A percentile compares a stretch with the other conserved stretches of the same genome.
Conservation (phyloP, 2,329 filamentous ascomycete genomes). For the Bimuria novae-zelandiae region DNA sequence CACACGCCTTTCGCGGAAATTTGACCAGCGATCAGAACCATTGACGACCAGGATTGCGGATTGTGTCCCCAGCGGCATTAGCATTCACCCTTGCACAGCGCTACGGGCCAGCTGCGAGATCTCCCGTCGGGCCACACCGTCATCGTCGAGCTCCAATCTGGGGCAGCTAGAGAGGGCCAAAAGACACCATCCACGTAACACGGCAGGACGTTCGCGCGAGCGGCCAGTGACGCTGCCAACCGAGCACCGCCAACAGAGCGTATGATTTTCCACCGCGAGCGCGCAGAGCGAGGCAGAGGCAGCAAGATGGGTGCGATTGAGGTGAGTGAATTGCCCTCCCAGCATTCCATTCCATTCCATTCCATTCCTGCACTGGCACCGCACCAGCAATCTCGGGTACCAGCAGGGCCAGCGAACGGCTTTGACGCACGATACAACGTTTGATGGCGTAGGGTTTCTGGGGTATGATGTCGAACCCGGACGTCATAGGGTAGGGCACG, state of each 20-base stretch:
- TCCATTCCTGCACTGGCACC: neutral
- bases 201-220: conserved; percentile 13
- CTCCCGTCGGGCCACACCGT: conserved; percentile 29
- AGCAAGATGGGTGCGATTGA: conserved; percentile 41
- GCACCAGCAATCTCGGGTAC: neutral
- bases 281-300: conserved; percentile 18
- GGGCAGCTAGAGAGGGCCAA: conserved; percentile 11
- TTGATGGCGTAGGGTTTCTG: conserved; percentile 13
- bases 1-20: neutral
- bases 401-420: neutral
- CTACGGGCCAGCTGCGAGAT: conserved; percentile 27
- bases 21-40: conserved; percentile 7
- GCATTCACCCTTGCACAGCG: conserved; percentile 23
- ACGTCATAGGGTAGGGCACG: conserved; percentile 23
- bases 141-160: conserved; percentile 27
- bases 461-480: conserved; percentile 29
- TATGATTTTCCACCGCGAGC: conserved; percentile 26
- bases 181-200: conserved; percentile 20
- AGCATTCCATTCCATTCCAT: conserved; percentile 2
- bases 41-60: neutral
- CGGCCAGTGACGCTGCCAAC: neutral
- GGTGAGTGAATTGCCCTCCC: conserved; percentile 27
- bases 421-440: neutral
- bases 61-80: neutral
- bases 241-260: no score